Percentiles rank a stretch among this genome's conserved stretches.
Conservation (phyloP, 106 monocot genomes). For the Hemerocallis citrina region DNA sequence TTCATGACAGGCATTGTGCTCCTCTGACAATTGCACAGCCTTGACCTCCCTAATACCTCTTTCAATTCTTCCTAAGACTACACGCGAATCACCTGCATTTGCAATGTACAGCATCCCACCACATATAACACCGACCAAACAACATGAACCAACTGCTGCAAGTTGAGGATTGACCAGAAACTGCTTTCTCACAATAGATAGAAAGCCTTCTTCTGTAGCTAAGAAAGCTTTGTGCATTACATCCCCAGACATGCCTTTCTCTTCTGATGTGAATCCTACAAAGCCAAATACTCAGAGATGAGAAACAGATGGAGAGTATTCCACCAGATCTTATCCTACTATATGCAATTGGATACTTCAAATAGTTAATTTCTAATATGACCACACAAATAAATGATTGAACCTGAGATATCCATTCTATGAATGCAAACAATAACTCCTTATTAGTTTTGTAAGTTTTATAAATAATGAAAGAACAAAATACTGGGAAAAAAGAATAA, state of each 20-base stretch:
- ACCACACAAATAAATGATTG: too few species aligned
- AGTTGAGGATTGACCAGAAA: conserved; percentile 54
- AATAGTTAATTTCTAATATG: neutral
- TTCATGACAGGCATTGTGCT: conserved; percentile 66
- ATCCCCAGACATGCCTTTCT: conserved; percentile 24
- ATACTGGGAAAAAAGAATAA: too few species aligned
- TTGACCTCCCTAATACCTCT: conserved; percentile 24
- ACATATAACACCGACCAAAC: conserved; percentile 63
- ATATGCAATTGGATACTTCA: conserved; percentile 10
- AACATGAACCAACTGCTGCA: conserved; percentile 74
- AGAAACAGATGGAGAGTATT: neutral
- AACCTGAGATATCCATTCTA: too few species aligned
- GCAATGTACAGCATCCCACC: conserved; percentile 55
- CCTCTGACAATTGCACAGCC: conserved; percentile 47
- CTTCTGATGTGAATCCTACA: conserved; percentile 14
- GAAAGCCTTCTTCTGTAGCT: conserved; percentile 70
- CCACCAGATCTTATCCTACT: neutral
- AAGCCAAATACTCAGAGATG: conserved; percentile 21
- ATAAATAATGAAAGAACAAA: too few species aligned
- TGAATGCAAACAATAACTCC: too few species aligned
- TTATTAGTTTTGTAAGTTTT: too few species aligned
- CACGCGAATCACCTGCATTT: conserved; percentile 83
- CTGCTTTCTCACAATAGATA: conserved; percentile 42
- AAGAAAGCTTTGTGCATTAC: conserved; percentile 51
- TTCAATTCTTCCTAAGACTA: conserved; percentile 25